Evolutionary conservation across 2,329 filamentous ascomycete genomes (phyloP).

Genomic region (Penicillium janthinellum): DNA sequence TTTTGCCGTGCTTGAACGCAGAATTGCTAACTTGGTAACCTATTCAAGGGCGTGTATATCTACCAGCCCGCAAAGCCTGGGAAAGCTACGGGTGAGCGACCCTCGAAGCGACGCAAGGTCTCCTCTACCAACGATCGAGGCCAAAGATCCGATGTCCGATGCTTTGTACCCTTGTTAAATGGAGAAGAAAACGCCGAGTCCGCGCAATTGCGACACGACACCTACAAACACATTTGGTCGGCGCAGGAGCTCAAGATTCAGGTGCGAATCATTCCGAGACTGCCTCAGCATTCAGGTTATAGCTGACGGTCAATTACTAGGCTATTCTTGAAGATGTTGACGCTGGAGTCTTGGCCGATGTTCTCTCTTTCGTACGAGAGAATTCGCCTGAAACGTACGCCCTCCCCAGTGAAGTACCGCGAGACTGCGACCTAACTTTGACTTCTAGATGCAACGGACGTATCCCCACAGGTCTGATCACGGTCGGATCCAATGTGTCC

Average conservation of each 20-base stretch:
- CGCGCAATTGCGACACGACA: constrained; percentile 38
- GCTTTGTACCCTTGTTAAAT: constrained; percentile 44
- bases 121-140: constrained; percentile 38
- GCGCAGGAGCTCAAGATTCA: constrained; percentile 44
- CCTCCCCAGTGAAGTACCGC: not conserved
- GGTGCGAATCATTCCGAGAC: constrained; percentile 20
- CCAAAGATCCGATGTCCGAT: constrained; percentile 17
- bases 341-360: constrained; percentile 40
- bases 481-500: constrained; percentile 48
- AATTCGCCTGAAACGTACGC: constrained; percentile 41
- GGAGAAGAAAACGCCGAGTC: constrained; percentile 39
- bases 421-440: constrained; percentile 15
- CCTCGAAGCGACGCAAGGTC: constrained; percentile 61
- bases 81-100: constrained; percentile 43
- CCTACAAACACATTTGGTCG: constrained; percentile 45
- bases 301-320: constrained; percentile 25
- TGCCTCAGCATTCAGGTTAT: not conserved
- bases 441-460: constrained; percentile 39
- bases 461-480: constrained; percentile 47
- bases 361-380: constrained; percentile 41
- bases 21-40: constrained; percentile 18
- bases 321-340: constrained; percentile 44
- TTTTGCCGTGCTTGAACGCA: not conserved
- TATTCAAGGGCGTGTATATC: constrained; percentile 61
- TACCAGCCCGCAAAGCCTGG: constrained; percentile 57